A percentile compares a stretch with the other conserved stretches of the same genome.
These are phyloP conservation scores for Solanum chmielewskii DNA, from an alignment of 257 asterid genomes.

Conservation along the genomic window DNA sequence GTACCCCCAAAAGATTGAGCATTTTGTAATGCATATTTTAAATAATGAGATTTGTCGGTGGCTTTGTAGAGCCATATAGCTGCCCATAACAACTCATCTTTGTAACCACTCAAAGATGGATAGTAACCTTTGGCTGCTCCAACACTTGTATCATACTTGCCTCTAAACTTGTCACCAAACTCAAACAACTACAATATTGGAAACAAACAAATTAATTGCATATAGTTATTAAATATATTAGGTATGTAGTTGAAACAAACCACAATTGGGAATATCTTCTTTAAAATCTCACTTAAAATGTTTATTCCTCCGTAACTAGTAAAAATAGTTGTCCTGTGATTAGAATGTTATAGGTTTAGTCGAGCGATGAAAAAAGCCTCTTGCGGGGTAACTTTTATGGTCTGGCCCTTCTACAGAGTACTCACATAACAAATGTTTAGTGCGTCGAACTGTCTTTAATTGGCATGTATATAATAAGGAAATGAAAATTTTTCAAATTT, in stretches of 20 bases:
- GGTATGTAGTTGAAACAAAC: not conserved
- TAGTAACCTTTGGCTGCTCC: conserved; percentile 70
- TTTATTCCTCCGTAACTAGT: rapidly evolving
- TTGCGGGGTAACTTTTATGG: rapidly evolving
- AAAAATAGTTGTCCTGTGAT: not conserved
- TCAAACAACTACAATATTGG: conserved; percentile 54
- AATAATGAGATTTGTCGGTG: conserved; percentile 43
- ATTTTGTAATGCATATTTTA: conserved; percentile 47
- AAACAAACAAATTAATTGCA: not conserved
- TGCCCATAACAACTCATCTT: conserved; percentile 92
- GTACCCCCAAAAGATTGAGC: conserved; percentile 65
- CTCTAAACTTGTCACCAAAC: conserved; percentile 73
- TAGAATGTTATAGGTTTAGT: rapidly evolving
- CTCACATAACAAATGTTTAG: not conserved
- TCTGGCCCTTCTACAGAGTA: rapidly evolving
- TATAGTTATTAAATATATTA: not conserved
- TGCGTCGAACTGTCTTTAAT: not conserved
- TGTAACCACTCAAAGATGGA: conserved; percentile 82
- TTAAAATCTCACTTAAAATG: not conserved
- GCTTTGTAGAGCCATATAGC: conserved; percentile 85
- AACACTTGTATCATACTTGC: conserved; percentile 58
- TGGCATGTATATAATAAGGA: not conserved
- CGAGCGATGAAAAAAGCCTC: not conserved
- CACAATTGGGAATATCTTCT: not conserved
- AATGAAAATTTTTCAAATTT: not conserved